Percentiles rank a stretch among this genome's conserved stretches.
Evolutionary conservation across 2,329 filamentous ascomycete genomes (phyloP).

Genomic region (Alternaria brassicicola): DNA sequence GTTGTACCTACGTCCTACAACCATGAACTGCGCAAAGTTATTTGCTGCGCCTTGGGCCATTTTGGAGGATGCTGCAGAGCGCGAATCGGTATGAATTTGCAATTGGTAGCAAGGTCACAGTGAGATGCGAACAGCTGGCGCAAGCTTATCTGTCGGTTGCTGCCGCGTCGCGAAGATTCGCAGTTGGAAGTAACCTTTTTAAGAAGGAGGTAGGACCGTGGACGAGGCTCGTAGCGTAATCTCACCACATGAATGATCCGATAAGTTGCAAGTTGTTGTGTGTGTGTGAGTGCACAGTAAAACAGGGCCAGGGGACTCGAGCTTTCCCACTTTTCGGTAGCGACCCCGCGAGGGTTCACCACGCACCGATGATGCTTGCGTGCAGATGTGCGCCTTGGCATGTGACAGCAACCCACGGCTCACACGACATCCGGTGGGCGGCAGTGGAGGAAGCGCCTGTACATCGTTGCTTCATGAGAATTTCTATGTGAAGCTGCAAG

Average conservation of each 20-base stretch:
- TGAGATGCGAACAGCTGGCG: slow-evolving; percentile 22
- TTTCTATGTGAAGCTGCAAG: neutral
- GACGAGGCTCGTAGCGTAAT: slow-evolving; percentile 16
- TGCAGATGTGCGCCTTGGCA: slow-evolving; percentile 23
- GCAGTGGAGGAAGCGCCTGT: neutral
- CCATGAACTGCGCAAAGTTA: slow-evolving; percentile 95
- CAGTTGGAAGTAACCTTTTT: slow-evolving; percentile 33
- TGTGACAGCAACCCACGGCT: slow-evolving; percentile 1
- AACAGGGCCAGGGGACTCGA: neutral
- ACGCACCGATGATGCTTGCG: slow-evolving; percentile 15
- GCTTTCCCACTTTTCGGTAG: slow-evolving; percentile 19
- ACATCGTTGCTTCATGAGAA: slow-evolving; percentile 11
- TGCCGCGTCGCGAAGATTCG: slow-evolving; percentile 21
- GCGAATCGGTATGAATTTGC: slow-evolving; percentile 13
- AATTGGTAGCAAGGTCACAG: slow-evolving; percentile 6
- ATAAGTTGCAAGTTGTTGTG: neutral
- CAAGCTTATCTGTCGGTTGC: slow-evolving; percentile 34
- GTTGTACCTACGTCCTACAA: slow-evolving; percentile 80
- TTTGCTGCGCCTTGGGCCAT: slow-evolving; percentile 38
- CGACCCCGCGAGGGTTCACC: slow-evolving; percentile 21
- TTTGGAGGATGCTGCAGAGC: slow-evolving; percentile 4
- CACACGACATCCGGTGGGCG: neutral
- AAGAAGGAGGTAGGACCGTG: slow-evolving; percentile 39
- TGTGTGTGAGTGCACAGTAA: neutral
- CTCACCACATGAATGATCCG: slow-evolving; percentile 1